A percentile compares a stretch with the other conserved stretches of the same genome.
phyloP scores from a whole-genome alignment of 2,329 filamentous ascomycete species.

The Emericellopsis atlantica region DNA sequence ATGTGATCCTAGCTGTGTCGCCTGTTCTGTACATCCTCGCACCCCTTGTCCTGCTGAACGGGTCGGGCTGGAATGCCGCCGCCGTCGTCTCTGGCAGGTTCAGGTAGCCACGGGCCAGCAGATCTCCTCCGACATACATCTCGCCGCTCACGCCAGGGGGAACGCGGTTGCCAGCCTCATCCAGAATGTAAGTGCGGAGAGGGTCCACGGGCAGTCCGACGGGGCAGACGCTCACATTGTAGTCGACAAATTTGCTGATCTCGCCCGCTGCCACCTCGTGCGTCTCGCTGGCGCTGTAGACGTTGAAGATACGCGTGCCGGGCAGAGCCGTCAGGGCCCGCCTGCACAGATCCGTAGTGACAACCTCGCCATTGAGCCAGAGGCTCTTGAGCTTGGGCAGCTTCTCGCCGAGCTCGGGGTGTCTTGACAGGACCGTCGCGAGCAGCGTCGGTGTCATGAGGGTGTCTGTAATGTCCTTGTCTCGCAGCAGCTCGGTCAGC shows the following conservation, averaged over 20 bases:
- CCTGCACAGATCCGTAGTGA: constrained; percentile 63
- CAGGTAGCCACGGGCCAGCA: constrained; percentile 66
- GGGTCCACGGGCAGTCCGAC: constrained; percentile 60
- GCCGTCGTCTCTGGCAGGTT: constrained; percentile 70
- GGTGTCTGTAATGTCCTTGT: constrained; percentile 61
- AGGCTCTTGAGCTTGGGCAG: constrained; percentile 56
- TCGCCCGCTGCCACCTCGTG: constrained; percentile 71
- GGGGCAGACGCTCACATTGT: constrained; percentile 54
- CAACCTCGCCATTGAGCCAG: constrained; percentile 76
- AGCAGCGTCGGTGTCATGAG: constrained; percentile 75
- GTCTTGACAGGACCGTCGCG: constrained; percentile 58
- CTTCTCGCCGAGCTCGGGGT: constrained; percentile 49
- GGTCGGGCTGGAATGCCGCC: constrained; percentile 55
- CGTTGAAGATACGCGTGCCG: constrained; percentile 58
- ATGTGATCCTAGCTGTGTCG: constrained; percentile 54
- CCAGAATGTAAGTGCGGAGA: constrained; percentile 58
- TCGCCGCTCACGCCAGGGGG: constrained; percentile 53
- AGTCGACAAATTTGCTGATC: constrained; percentile 53
- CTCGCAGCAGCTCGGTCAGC: constrained; percentile 56
- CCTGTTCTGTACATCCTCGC: constrained; percentile 66
- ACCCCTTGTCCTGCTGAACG: constrained; percentile 44
- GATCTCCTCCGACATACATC: constrained; percentile 60
- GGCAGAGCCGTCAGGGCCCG: constrained; percentile 57
- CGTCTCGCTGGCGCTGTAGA: constrained; percentile 74
- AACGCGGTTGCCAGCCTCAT: constrained; percentile 54